These are phyloP conservation scores for Acanthamoeba healyi DNA, from an alignment of 208 protist genomes.

Conservation along the genomic window DNA sequence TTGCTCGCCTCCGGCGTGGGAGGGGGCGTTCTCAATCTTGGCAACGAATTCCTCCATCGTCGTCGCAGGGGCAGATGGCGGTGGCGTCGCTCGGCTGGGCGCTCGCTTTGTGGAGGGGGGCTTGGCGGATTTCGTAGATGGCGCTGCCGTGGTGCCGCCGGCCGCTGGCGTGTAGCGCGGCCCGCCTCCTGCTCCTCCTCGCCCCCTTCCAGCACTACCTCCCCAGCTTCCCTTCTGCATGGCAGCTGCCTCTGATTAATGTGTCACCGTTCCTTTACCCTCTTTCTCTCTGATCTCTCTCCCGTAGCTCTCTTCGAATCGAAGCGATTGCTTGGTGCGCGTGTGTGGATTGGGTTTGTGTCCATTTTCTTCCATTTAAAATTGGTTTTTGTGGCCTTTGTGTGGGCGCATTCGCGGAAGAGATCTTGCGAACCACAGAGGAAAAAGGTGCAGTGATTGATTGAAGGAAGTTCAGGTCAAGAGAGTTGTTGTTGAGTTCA, in stretches of 20 bases:
- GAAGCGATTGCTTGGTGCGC: too few relatives aligned
- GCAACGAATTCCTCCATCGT: too few relatives aligned
- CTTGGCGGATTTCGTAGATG: too few relatives aligned
- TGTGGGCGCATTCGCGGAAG: background rate
- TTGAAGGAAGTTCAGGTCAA: background rate
- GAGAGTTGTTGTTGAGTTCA: background rate
- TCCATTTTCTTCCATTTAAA: too few relatives aligned
- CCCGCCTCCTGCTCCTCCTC: background rate
- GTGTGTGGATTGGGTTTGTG: too few relatives aligned
- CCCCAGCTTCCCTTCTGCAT: conserved; percentile 13
- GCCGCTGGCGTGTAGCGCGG: background rate
- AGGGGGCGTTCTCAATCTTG: too few relatives aligned
- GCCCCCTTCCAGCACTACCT: background rate
- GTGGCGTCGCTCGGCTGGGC: background rate
- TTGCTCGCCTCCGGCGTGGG: background rate
- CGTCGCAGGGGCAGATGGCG: too few relatives aligned
- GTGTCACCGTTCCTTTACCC: too few relatives aligned
- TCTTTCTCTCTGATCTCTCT: too few relatives aligned
- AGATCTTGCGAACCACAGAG: background rate
- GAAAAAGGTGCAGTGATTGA: background rate
- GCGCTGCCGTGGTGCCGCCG: too few relatives aligned
- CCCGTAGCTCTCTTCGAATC: too few relatives aligned
- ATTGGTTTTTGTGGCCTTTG: background rate
- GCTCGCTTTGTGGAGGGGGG: background rate
- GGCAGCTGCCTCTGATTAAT: too few relatives aligned